phyloP scores from a whole-genome alignment of 345 rosid species.

The Passiflora organensis region DNA sequence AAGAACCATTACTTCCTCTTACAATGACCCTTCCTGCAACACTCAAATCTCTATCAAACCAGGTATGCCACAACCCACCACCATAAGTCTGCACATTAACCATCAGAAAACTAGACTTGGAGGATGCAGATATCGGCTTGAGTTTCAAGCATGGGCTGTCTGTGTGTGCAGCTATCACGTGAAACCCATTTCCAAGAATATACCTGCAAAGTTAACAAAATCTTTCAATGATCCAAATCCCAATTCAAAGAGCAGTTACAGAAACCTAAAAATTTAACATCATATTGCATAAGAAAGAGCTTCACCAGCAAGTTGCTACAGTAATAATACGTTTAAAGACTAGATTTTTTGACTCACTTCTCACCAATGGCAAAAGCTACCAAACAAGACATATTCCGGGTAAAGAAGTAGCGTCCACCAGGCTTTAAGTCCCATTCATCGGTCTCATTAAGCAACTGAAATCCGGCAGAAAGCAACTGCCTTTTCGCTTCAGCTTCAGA shows the following conservation, averaged over 20 bases:
- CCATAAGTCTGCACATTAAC: slow-evolving; percentile 96
- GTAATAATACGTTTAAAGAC: background rate
- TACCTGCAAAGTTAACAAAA: slow-evolving; percentile 51
- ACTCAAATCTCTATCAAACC: slow-evolving; percentile 96
- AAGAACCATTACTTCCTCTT: slow-evolving; percentile 60
- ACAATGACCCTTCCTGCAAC: slow-evolving; percentile 90
- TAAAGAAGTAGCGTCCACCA: slow-evolving; percentile 90
- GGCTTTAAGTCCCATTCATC: slow-evolving; percentile 89
- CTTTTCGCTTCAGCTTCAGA: slow-evolving; percentile 77
- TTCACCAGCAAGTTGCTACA: too few species aligned
- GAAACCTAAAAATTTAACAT: too few species aligned
- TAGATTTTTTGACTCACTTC: slow-evolving; percentile 42
- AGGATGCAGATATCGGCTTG: slow-evolving; percentile 85
- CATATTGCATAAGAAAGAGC: too few species aligned
- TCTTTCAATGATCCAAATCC: background rate
- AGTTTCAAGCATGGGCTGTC: slow-evolving; percentile 95
- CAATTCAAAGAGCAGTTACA: too few species aligned
- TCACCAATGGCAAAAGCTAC: slow-evolving; percentile 93
- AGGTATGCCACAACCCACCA: slow-evolving; percentile 95
- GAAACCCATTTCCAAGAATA: slow-evolving; percentile 70
- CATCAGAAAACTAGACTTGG: slow-evolving; percentile 79
- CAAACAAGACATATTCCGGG: slow-evolving; percentile 86
- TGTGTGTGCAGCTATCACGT: slow-evolving; percentile 87
- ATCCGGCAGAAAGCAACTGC: slow-evolving; percentile 67
- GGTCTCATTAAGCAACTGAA: slow-evolving; percentile 60